Base-by-base conservation (phyloP, 257 asterid genomes). In the Fraxinus excelsior region DNA sequence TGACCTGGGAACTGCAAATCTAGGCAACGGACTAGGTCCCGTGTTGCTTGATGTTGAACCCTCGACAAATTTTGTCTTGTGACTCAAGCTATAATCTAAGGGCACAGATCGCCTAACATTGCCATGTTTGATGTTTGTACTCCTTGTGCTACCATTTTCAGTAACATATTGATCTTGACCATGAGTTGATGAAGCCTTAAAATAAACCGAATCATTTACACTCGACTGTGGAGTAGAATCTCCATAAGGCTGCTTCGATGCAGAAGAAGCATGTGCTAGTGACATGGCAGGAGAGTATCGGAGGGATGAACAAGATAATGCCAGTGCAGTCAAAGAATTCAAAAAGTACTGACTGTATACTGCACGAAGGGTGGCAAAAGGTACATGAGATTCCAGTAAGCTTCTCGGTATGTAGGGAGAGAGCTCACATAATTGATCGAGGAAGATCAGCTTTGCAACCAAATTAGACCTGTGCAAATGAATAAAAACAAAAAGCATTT, bases 21-120 rank as follows among this genome's bases (percentile, higher is more conserved):
- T 93, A 13, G 99, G 98, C 91, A 95, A 80, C 13, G 97, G 97
- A 76, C 99, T 93, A 32, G 96, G 97, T 29, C 98, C 96, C 13
- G 90, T 91, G 91, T 92, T 90, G 69, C 89, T 84, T 7, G 99
- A 91, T 21, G 97, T 81, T 29, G 99, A 96, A 42, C 98, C 96
- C 74, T 91, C 98, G 1, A 75, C 87, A 31, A 87, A 80, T 78
- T 91, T 93, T 1, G 86, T 31, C 88, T 87, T 96, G 53, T 93
- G 89, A 76, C 89, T 91, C 35, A 85, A 81, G 80, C 92, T 86
- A 82, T 91, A 93, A 80, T 92, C 99, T 85, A 93, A 84, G 1
- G 98, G 99, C 23, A 98, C 99, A 44, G 99, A 96, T 34, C 97
- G 88, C 86, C 99, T 88, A 29, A 68, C 82, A 56, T 85, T 87